These are phyloP conservation scores for Samsoniella hepiali DNA, from an alignment of 2,329 filamentous ascomycete genomes.

Conservation along the genomic window DNA sequence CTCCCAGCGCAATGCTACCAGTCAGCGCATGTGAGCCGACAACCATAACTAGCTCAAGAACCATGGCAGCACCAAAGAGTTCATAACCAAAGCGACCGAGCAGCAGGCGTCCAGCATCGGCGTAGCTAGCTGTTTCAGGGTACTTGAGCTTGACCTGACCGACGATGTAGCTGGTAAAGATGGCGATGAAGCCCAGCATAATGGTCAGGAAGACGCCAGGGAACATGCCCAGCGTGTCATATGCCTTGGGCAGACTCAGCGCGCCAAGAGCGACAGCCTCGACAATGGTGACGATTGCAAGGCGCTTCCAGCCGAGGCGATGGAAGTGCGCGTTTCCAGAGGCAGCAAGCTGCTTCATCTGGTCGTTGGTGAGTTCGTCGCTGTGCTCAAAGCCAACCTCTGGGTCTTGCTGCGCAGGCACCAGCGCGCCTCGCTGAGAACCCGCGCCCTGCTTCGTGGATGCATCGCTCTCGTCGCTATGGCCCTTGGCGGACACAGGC, in stretches of 20 bases:
- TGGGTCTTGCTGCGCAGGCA: slow-evolving; percentile 3
- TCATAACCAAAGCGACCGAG: slow-evolving; percentile 54
- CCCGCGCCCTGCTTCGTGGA: background rate
- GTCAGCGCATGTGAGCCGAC: slow-evolving; percentile 65
- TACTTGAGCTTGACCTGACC: slow-evolving; percentile 35
- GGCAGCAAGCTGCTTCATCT: slow-evolving; percentile 38
- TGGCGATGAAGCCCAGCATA: slow-evolving; percentile 22
- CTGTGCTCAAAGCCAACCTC: slow-evolving; percentile 34
- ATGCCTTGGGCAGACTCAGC: slow-evolving; percentile 45
- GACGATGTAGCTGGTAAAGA: slow-evolving; percentile 22
- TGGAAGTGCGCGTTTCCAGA: slow-evolving; percentile 44
- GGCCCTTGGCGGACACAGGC: background rate
- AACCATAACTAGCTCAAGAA: slow-evolving; percentile 62
- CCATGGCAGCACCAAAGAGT: slow-evolving; percentile 53
- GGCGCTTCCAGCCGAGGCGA: slow-evolving; percentile 49
- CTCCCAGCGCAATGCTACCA: slow-evolving; percentile 62
- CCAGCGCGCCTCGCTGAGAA: background rate
- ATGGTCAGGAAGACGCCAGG: slow-evolving; percentile 28
- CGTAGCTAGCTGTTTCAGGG: slow-evolving; percentile 59
- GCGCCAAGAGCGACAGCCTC: slow-evolving; percentile 50
- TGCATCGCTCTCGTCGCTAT: background rate
- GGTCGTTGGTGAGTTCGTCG: slow-evolving; percentile 26
- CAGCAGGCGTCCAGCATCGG: slow-evolving; percentile 59
- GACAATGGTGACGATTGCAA: slow-evolving; percentile 48
- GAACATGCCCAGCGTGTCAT: slow-evolving; percentile 37